Conservation (phyloP, 768 basidiomycete genomes). For the Lactarius tabidus region DNA sequence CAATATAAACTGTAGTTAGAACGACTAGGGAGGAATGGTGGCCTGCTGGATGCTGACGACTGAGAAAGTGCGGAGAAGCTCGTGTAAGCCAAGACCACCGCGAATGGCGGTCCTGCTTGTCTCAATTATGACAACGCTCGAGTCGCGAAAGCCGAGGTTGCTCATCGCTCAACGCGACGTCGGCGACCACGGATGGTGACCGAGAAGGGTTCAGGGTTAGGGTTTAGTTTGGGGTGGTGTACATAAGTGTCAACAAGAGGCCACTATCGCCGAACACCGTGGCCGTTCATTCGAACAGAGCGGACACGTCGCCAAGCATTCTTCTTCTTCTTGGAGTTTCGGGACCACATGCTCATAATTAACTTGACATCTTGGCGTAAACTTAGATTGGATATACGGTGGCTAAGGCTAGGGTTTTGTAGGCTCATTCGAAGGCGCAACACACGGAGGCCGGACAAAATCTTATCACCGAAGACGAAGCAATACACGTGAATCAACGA, state of each 20-base stretch:
- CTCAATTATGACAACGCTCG: slow-evolving; percentile 78
- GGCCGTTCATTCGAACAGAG: neutral
- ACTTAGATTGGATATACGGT: neutral
- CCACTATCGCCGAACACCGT: neutral
- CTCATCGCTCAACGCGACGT: slow-evolving; percentile 26
- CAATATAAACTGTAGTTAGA: neutral
- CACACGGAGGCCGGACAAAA: neutral
- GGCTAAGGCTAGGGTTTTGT: neutral
- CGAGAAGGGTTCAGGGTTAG: slow-evolving; percentile 5
- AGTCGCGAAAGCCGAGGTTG: slow-evolving; percentile 71
- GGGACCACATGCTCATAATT: neutral
- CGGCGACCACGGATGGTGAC: neutral
- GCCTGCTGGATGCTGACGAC: slow-evolving; percentile 47
- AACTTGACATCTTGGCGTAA: neutral
- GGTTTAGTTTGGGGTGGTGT: slow-evolving; percentile 4
- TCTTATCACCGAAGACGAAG: slow-evolving; percentile 4
- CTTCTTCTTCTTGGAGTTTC: neutral
- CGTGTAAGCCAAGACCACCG: slow-evolving; percentile 75
- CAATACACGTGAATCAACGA: slow-evolving; percentile 7
- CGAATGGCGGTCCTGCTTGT: slow-evolving; percentile 64
- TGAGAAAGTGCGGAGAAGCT: slow-evolving; percentile 71
- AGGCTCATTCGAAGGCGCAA: neutral
- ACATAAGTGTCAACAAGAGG: neutral
- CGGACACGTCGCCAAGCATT: slow-evolving; percentile 7
- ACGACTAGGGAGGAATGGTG: slow-evolving; percentile 11